Evolutionary conservation across 768 basidiomycete genomes (phyloP).

Genomic region (Flagelloscypha sp.): DNA sequence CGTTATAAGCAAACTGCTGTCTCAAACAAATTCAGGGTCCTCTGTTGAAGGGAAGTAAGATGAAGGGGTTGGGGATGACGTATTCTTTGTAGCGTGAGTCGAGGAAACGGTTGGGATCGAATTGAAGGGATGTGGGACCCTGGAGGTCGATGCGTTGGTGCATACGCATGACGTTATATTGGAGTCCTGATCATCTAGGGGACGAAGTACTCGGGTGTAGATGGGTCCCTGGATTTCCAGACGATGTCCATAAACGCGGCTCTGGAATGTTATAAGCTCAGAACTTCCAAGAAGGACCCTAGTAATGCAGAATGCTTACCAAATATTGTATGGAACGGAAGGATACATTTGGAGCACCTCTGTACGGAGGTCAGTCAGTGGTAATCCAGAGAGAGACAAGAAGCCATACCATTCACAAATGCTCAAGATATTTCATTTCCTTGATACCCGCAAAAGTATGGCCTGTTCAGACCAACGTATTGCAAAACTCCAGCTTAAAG

Average conservation of each 20-base stretch:
- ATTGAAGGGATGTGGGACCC: conserved; percentile 41
- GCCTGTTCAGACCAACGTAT: conserved; percentile 10
- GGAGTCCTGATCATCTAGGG: conserved; percentile 7
- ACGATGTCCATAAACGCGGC: background rate
- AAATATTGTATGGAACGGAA: conserved; percentile 12
- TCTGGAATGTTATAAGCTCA: no score
- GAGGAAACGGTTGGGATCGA: no score
- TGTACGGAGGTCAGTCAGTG: no score
- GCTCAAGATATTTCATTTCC: conserved; percentile 20
- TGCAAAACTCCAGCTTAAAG: conserved; percentile 16
- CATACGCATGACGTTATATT: conserved; percentile 48
- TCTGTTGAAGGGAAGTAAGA: conserved; percentile 41
- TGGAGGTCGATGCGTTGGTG: conserved; percentile 56
- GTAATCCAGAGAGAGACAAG: no score
- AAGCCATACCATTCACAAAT: conserved; percentile 17
- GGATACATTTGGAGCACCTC: conserved; percentile 27
- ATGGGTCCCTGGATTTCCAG: background rate
- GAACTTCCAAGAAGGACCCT: no score
- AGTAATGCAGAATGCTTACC: background rate
- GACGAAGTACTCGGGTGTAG: background rate
- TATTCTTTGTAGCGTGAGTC: no score
- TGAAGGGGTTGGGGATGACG: conserved; percentile 36
- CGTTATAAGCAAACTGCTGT: conserved; percentile 58
- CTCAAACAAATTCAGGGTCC: conserved; percentile 41
- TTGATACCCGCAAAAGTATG: conserved; percentile 15